Evolutionary conservation across 2,329 filamentous ascomycete species (phyloP), one percentile per base, ranked within the genome.

Genomic region (Dendrostoma leiphaemia): DNA sequence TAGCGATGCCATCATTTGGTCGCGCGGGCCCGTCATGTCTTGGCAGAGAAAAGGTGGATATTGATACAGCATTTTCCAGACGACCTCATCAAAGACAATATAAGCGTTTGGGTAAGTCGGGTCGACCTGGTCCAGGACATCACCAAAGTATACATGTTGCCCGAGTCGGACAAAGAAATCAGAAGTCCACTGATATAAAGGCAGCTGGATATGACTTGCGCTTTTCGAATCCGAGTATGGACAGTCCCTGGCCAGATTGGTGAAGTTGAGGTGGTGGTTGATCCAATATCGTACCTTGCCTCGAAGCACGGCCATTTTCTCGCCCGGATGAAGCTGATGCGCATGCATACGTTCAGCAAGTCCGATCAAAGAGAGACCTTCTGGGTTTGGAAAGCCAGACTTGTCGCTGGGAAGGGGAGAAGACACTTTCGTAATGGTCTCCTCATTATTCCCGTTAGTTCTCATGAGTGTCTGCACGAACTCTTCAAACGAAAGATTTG

Each of bases 51-150:
- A 57, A 15, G 19, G 34, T 0, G 64, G 64, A 35, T 64, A 66
- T 35, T 64, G 63, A 44, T 65, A 67, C 4, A 67, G 53, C 41
- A 64, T 53, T 57, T 67, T 51, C 61, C 61, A 67, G 46, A 54
- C 59, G 2, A 64, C 38, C 40, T 66, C 61, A 41, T 66, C 64
- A 29, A 64, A 67, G 2, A 32, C 46, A 3, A 65, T 9, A 49
- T 60, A 67, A 12, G 54, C 40, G 0, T 53, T 31, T 0, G 63
- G 24, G 3, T 59, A 43, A 0, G 24, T 21, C 0, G 60, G 62
- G 24, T 65, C 57, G 12, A 66, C 54, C 17, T 49, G 9, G 23
- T 4, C 26, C 1, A 67, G 57, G 3, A 37, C n/a, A 1, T 59
- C 44, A 2, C 64, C 64, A 49, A 66, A 66, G 50, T 65, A 65